Evolutionary conservation across 352 stramenopile species (phyloP), one percentile per base, ranked within the genome.

Genomic region (Plasmopara halstedii): DNA sequence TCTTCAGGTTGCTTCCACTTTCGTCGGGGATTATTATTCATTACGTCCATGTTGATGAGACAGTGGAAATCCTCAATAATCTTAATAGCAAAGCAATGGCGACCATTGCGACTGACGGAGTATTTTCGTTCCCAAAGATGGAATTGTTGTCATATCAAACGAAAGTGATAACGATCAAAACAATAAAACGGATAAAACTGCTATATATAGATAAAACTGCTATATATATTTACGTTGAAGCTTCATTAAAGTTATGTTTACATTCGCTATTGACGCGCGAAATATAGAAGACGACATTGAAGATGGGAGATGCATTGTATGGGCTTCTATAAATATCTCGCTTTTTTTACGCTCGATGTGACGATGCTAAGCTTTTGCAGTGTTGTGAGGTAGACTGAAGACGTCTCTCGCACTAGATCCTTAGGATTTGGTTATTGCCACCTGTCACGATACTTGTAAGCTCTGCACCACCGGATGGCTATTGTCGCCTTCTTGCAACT

Each of bases 41-140:
- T 48, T 36, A n/a, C 27, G 23, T 53, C 31, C 32, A 56, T 47
- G 21, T 27, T 56, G 41, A 81, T 19, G 13, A 81, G 38, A 66
- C 72, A 84, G 26, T 42, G 58, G 23, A 69, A 78, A 43, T 80
- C 63, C 39, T 39, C 20, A 6, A 60, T 19, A 21, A 83, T 46
- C 53, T 84, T 69, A 18, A 77, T 66, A 17, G 56, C 29, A 81
- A n/a, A n/a, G n/a, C n/a, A n/a, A n/a, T n/a, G n/a, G n/a, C n/a
- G n/a, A n/a, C n/a, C n/a, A n/a, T n/a, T n/a, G n/a, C n/a, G n/a
- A 45, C 19, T 50, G 50, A 15, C 63, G 60, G 27, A 78, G 35
- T 42, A 52, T 10, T 11, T 42, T 34, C 13, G 43, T 36, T 20
- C 32, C 13, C n/a, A 45, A 59, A 44, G 38, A 53, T 29, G 56